Evolutionary conservation across 2,329 filamentous ascomycete genomes (phyloP).

Genomic region (Diplodia intermedia): DNA sequence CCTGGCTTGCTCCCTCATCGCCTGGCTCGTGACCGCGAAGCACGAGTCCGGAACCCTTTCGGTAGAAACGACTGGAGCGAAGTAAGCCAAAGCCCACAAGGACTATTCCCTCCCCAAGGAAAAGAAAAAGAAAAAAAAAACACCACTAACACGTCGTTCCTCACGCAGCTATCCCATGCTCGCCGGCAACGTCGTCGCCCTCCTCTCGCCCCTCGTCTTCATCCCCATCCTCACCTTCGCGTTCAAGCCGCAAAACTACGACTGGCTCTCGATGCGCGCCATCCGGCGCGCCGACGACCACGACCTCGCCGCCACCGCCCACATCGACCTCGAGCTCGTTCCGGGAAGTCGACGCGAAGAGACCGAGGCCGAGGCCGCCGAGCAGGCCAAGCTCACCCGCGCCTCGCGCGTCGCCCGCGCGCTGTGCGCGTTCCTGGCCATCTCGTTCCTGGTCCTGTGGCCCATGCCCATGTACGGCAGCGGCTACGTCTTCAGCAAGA

Average conservation of each 20-base stretch:
- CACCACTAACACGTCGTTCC: neutral
- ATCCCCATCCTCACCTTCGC: constrained; percentile 76
- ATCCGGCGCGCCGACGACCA: constrained; percentile 82
- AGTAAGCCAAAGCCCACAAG: constrained; percentile 10
- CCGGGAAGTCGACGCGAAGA: too few species aligned
- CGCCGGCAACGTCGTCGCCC: constrained; percentile 81
- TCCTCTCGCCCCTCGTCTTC: constrained; percentile 77
- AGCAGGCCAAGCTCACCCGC: constrained; percentile 52
- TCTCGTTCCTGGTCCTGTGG: constrained; percentile 81
- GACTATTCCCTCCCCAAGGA: too few species aligned
- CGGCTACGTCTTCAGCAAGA: constrained; percentile 80
- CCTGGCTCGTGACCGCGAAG: constrained; percentile 79
- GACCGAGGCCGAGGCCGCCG: constrained; percentile 36
- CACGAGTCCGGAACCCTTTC: constrained; percentile 71
- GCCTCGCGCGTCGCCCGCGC: constrained; percentile 61
- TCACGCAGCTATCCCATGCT: constrained; percentile 68
- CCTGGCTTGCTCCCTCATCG: constrained; percentile 71
- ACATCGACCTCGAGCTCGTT: constrained; percentile 65
- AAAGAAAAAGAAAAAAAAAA: too few species aligned
- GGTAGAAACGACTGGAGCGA: constrained; percentile 75
- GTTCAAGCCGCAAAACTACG: constrained; percentile 77
- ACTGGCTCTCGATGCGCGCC: constrained; percentile 81
- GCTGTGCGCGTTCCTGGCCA: constrained; percentile 68
- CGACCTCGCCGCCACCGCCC: constrained; percentile 64
- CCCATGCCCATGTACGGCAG: constrained; percentile 90